Conservation (phyloP, 345 rosid species). For the Cochlearia excelsa region DNA sequence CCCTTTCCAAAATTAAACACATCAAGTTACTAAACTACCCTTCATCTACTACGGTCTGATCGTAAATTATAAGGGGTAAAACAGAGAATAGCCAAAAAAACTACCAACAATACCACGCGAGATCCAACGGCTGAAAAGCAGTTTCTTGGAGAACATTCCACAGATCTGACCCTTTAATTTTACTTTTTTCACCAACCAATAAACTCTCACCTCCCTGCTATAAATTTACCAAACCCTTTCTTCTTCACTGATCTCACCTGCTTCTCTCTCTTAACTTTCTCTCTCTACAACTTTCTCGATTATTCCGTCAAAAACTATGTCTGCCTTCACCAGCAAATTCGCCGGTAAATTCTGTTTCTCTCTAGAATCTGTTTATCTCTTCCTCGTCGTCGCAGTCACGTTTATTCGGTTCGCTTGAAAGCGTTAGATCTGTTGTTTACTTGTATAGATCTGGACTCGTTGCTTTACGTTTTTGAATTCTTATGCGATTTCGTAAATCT, state of each 20-base stretch:
- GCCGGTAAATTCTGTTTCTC: constrained; percentile 45
- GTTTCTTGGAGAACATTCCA: constrained; percentile 37
- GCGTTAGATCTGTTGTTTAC: constrained; percentile 21
- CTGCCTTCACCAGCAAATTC: constrained; percentile 79
- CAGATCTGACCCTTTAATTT: constrained; percentile 29
- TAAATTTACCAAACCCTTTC: constrained; percentile 21
- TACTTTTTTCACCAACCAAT: constrained; percentile 24
- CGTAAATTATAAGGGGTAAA: background rate
- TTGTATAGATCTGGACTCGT: constrained; percentile 19
- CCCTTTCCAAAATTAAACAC: background rate
- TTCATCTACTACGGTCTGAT: background rate
- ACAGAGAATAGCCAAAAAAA: constrained; percentile 5
- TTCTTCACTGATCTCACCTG: background rate
- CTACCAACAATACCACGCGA: constrained; percentile 31
- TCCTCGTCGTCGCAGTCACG: background rate
- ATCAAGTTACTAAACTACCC: constrained; percentile 13
- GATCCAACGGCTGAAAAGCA: constrained; percentile 35
- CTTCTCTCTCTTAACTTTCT: background rate
- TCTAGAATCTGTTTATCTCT: background rate
- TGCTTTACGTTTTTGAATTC: background rate
- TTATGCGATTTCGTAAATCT: background rate
- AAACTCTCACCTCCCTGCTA: constrained; percentile 19
- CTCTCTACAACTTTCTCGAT: constrained; percentile 3
- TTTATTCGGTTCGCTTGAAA: background rate
- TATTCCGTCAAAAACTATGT: constrained; percentile 43